A percentile compares a stretch with the other conserved stretches of the same genome.
Evolutionary conservation across 768 basidiomycete species (phyloP).

Genomic region (Leccinum longicurvipes): DNA sequence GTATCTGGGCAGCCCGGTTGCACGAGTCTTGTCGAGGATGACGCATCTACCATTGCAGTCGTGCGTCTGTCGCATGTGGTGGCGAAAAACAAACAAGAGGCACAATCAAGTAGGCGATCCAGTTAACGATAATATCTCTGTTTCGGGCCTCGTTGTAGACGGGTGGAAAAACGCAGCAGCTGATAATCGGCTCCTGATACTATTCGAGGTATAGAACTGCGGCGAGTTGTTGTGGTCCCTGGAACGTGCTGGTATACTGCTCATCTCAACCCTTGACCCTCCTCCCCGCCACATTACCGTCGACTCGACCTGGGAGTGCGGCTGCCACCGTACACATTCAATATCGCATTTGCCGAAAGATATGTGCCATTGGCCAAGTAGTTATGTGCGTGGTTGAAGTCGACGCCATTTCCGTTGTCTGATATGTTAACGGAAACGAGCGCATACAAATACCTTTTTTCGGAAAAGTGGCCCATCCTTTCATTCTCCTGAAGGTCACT

Average conservation of each 20-base stretch:
- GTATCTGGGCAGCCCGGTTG: too few species aligned
- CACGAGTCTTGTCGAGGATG: too few species aligned
- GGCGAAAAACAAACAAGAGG: background rate
- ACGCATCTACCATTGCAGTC: too few species aligned
- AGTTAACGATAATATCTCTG: background rate
- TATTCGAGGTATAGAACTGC: constrained; percentile 3
- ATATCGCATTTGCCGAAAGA: background rate
- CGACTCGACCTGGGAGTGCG: constrained; percentile 1
- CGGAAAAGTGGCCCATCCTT: background rate
- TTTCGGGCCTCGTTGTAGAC: background rate
- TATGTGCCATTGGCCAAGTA: background rate
- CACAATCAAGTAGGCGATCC: background rate
- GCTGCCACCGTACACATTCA: constrained; percentile 19
- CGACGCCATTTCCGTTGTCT: constrained; percentile 7
- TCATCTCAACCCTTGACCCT: constrained; percentile 17
- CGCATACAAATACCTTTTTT: background rate
- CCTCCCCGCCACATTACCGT: constrained; percentile 7
- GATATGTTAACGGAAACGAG: background rate
- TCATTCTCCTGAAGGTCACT: constrained; percentile 6
- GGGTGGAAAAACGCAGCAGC: background rate
- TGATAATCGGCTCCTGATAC: background rate
- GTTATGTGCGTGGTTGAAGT: background rate
- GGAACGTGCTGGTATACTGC: constrained; percentile 14
- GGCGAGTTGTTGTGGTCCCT: constrained; percentile 9
- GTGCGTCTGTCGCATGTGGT: too few species aligned